A percentile compares a stretch with the other conserved stretches of the same genome.
These are phyloP conservation scores for Fusarium sp. DNA, from an alignment of 2,329 filamentous ascomycete genomes.

Conservation along the genomic window DNA sequence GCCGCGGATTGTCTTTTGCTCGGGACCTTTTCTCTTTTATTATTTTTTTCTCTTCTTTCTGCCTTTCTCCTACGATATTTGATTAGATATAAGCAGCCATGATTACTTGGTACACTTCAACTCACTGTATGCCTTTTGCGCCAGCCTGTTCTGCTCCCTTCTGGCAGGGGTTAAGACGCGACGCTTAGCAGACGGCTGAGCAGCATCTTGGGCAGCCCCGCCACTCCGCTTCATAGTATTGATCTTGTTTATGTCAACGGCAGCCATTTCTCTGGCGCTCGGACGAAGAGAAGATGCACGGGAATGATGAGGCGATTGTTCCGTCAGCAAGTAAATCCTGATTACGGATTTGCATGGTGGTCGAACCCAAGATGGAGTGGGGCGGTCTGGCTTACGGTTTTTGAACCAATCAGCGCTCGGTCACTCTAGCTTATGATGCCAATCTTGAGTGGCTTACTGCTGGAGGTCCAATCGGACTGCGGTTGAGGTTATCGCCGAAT, in stretches of 20 bases:
- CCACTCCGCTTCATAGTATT: background rate
- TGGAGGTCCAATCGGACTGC: background rate
- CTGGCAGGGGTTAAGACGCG: constrained; percentile 38
- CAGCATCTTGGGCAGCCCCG: background rate
- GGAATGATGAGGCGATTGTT: background rate
- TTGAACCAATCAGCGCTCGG: constrained; percentile 20
- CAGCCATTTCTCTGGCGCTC: background rate
- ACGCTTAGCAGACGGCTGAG: background rate
- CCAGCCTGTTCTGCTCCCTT: constrained; percentile 43
- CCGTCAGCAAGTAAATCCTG: background rate
- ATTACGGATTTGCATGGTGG: background rate
- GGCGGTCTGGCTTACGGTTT: constrained; percentile 38
- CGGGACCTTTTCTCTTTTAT: background rate
- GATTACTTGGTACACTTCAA: background rate
- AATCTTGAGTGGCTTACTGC: constrained; percentile 12
- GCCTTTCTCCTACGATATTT: constrained; percentile 20
- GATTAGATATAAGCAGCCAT: rapidly evolving
- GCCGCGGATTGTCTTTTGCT: background rate
- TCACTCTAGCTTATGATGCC: background rate
- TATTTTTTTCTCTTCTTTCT: constrained; percentile 16
- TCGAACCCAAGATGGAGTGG: constrained; percentile 8
- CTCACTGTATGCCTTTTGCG: constrained; percentile 43
- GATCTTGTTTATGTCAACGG: background rate
- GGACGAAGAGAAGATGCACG: background rate
- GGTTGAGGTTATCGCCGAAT: background rate